Evolutionary conservation across 768 basidiomycete genomes (phyloP), one percentile per base, ranked within the genome.

Genomic region (Zangia roseola): DNA sequence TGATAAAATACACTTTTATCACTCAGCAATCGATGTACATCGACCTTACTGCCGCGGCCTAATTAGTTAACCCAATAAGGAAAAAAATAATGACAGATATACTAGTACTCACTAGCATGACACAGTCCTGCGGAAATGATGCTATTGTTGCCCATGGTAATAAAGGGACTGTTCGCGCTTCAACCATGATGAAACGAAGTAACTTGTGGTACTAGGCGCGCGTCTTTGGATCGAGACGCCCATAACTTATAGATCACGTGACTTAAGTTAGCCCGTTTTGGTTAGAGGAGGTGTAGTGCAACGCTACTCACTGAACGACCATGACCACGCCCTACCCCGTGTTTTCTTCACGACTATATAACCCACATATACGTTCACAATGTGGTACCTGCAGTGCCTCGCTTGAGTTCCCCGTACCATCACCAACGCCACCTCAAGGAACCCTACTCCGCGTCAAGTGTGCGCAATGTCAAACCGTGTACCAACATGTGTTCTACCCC

Each of bases 391-490:
- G 89, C 61, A 71, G 68, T 16, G 53, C 69, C 2, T 68, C 69
- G 2, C 68, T 91, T 16, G 88, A 91, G 63, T 91, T 90, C 56
- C 78, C 82, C 0, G 74, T 84, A 5, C 90, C 87, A 0, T 70
- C 64, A 0, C 79, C 85, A 0, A 62, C 69, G 12, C 84, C 83
- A n/a, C 67, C 76, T 16, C 69, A 78, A 17, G 74, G 81, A 34
- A 77, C 82, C 0, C 58, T 84, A 5, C 79, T 92, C 9, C 77
- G 77, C 50, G 69, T 94, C 47, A 79, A 79, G 49, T 94, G 91
- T 66, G 88, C 76, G 62, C 71, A 74, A 38, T 94, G 91, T 67
- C 72, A 77, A 45, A 64, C 73, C 3, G 62, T 83, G 26, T 75
- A 84, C 48, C 69, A 76, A 40, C 84, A 88, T 68, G 74, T 78